These are phyloP conservation scores for Limnanthes douglasii DNA, from an alignment of 345 rosid species.

Conservation along the genomic window DNA sequence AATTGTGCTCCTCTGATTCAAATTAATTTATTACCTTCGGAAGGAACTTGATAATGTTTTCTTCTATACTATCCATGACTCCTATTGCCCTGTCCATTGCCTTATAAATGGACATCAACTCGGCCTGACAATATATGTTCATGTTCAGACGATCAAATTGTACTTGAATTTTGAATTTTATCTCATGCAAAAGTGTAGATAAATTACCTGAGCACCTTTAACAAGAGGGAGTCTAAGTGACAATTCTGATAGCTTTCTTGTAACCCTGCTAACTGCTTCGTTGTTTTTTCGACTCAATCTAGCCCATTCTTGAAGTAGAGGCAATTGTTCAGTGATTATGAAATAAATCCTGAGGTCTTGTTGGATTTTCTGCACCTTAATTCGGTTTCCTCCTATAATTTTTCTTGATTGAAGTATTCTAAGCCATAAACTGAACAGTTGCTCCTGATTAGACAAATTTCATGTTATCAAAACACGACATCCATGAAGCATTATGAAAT, in stretches of 20 bases:
- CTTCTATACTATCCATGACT: constrained; percentile 35
- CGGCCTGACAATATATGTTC: constrained; percentile 14
- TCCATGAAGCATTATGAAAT: neutral
- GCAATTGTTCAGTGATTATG: constrained; percentile 28
- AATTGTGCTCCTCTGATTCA: neutral
- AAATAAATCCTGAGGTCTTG: constrained; percentile 26
- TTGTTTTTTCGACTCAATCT: constrained; percentile 29
- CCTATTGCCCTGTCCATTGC: constrained; percentile 33
- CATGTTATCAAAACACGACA: too few relatives aligned
- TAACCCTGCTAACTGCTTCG: constrained; percentile 44
- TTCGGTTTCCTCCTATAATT: constrained; percentile 18
- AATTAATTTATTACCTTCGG: constrained; percentile 21
- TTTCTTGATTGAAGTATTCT: constrained; percentile 24
- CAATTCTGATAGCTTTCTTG: constrained; percentile 45
- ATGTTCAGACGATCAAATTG: neutral
- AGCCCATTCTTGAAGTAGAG: constrained; percentile 32
- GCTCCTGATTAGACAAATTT: too few relatives aligned
- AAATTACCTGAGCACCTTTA: constrained; percentile 37
- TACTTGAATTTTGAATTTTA: neutral
- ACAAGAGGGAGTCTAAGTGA: constrained; percentile 26
- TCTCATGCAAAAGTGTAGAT: neutral
- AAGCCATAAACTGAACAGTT: constrained; percentile 36
- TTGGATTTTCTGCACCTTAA: constrained; percentile 20
- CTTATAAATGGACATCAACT: constrained; percentile 24
- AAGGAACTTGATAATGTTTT: constrained; percentile 13